phyloP scores from a whole-genome alignment of 2,329 filamentous ascomycete species.

The Geosmithia putterillii region DNA sequence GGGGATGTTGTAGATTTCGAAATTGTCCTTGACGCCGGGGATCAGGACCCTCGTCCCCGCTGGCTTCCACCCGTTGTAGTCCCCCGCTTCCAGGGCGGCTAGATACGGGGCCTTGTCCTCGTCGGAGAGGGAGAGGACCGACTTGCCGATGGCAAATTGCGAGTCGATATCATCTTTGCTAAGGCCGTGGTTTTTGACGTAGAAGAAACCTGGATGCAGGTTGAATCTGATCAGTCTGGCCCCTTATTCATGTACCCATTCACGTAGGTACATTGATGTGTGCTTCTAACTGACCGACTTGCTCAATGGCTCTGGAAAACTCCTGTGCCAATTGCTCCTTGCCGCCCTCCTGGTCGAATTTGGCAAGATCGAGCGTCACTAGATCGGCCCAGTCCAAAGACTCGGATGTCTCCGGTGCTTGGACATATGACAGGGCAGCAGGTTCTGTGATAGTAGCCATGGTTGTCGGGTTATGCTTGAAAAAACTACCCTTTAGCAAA shows the following conservation, averaged over 20 bases:
- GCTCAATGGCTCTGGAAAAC: conserved; percentile 37
- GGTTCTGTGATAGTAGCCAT: neutral
- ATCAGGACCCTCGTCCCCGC: conserved; percentile 19
- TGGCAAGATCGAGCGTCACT: conserved; percentile 39
- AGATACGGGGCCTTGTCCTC: conserved; percentile 46
- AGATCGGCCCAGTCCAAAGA: conserved; percentile 38
- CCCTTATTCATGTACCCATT: neutral
- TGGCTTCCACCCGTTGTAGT: conserved; percentile 42
- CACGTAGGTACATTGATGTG: neutral
- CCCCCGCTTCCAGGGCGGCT: conserved; percentile 31
- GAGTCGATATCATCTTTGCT: conserved; percentile 43
- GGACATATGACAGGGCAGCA: neutral
- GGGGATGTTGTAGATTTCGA: conserved; percentile 21
- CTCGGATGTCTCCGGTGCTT: neutral
- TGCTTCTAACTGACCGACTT: conserved; percentile 12
- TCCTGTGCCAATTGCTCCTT: conserved; percentile 39
- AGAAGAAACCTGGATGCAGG: conserved; percentile 36
- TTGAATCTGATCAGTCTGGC: neutral
- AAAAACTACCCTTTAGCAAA: no score
- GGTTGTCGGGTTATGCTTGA: no score
- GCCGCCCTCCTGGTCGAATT: conserved; percentile 37
- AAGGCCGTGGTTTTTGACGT: conserved; percentile 47
- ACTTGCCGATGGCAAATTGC: conserved; percentile 46
- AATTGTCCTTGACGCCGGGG: conserved; percentile 28
- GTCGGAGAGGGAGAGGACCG: conserved; percentile 40